These are phyloP conservation scores for Tuber brumale DNA, from an alignment of 495 filamentous ascomycete genomes.

Conservation along the genomic window DNA sequence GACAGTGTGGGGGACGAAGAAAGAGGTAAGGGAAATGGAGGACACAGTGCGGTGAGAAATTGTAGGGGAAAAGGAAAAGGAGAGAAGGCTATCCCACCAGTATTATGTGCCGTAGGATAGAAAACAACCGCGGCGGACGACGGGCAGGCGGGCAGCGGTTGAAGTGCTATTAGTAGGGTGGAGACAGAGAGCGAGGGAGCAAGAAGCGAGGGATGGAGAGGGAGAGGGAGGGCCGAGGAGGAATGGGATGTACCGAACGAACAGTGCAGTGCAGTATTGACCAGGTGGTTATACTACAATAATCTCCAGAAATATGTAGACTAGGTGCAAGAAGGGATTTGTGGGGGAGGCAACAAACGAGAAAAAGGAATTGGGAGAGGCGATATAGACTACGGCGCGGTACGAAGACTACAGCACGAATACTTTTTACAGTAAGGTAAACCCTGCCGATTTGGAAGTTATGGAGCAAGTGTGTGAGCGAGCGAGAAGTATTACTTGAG, in stretches of 20 bases:
- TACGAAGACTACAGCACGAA: slow-evolving; percentile 10
- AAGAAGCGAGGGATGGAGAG: not conserved
- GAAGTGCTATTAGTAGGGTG: not conserved
- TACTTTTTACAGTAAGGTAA: not conserved
- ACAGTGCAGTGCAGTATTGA: not conserved
- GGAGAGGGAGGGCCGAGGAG: not conserved
- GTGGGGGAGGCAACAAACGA: not conserved
- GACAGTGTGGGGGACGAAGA: not conserved
- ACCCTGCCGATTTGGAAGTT: slow-evolving; percentile 9
- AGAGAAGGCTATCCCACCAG: not conserved
- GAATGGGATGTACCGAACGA: not conserved
- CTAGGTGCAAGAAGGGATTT: not conserved
- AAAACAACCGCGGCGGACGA: not conserved
- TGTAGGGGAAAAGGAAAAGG: not conserved
- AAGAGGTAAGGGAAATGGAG: not conserved
- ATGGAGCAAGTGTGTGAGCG: slow-evolving; percentile 13
- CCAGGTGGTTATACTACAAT: not conserved
- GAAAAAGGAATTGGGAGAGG: slow-evolving; percentile 7
- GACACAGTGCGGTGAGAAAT: not conserved
- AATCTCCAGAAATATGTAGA: not conserved
- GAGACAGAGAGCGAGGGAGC: not conserved
- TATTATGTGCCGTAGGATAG: not conserved
- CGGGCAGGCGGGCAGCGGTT: slow-evolving; percentile 3
- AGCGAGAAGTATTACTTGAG: slow-evolving; percentile 29
- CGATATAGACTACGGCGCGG: slow-evolving; percentile 1